Evolutionary conservation across 371 early-diverging fungal species (phyloP).

Genomic region (Entomophthora muscae): DNA sequence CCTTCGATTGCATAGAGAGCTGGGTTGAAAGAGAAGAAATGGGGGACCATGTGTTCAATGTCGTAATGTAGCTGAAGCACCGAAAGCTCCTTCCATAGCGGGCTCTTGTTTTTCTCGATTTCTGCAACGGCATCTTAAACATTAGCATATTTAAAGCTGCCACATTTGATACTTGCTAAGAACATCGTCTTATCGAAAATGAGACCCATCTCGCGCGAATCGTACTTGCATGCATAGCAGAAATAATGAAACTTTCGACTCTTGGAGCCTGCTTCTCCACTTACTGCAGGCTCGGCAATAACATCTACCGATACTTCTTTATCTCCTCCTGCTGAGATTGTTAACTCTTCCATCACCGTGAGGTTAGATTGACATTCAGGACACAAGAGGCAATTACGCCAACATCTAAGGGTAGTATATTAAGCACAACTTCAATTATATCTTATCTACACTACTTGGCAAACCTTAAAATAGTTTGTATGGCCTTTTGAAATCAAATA

Average conservation of each 20-base stretch:
- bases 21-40: conserved; percentile 6
- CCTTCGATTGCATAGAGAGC: conserved; percentile 6
- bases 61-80: conserved; percentile 4
- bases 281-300: neutral
- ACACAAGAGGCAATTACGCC: conserved; percentile 6
- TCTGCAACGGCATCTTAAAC: conserved; percentile 1
- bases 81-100: neutral
- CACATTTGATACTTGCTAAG: conserved; percentile 3
- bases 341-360: neutral
- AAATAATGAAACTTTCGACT: neutral
- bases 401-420: too few species aligned
- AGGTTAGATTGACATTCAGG: conserved; percentile 3
- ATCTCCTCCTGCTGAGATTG: neutral
- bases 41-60: conserved; percentile 8
- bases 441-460: too few species aligned
- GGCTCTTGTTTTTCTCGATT: neutral
- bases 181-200: conserved; percentile 1
- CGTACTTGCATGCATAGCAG: conserved; percentile 1
- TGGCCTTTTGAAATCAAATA: too few species aligned
- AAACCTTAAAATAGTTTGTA: too few species aligned
- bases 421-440: too few species aligned
- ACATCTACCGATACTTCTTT: neutral
- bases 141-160: too few species aligned
- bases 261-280: neutral
- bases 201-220: neutral